Evolutionary conservation across 306 rosid species (phyloP).

Genomic region (Carpinus fangiana): DNA sequence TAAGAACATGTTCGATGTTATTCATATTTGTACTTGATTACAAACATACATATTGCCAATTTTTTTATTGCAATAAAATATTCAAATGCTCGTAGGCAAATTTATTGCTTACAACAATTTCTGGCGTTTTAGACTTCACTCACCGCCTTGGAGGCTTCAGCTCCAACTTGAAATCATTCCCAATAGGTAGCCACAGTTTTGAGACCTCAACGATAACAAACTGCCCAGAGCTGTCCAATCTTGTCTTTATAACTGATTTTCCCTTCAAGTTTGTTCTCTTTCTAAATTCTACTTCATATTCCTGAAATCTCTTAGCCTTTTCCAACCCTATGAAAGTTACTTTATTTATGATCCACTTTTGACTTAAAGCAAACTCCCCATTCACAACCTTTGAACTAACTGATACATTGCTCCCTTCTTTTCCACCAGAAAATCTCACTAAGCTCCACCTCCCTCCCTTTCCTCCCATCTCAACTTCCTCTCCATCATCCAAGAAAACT

Average conservation of each 20-base stretch:
- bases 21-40: no score
- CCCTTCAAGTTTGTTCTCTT: neutral
- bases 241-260: constrained; percentile 25
- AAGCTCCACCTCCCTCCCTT: constrained; percentile 61
- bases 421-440: constrained; percentile 43
- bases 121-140: neutral
- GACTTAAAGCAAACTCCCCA: constrained; percentile 57
- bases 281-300: constrained; percentile 2
- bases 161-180: constrained; percentile 60
- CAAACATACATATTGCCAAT: no score
- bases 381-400: constrained; percentile 56
- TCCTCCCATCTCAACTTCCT: constrained; percentile 52
- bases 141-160: neutral
- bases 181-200: constrained; percentile 53
- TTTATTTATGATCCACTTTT: constrained; percentile 59
- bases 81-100: no score
- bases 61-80: no score
- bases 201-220: constrained; percentile 45
- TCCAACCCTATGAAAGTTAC: constrained; percentile 64
- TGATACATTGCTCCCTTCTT: constrained; percentile 11
- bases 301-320: constrained; percentile 25
- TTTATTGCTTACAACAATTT: no score
- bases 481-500: constrained; percentile 81
- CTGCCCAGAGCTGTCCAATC: constrained; percentile 30
- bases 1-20: no score